Evolutionary conservation across 1,284 basidiomycete genomes (phyloP).

Genomic region (Moesziomyces globuligerus): DNA sequence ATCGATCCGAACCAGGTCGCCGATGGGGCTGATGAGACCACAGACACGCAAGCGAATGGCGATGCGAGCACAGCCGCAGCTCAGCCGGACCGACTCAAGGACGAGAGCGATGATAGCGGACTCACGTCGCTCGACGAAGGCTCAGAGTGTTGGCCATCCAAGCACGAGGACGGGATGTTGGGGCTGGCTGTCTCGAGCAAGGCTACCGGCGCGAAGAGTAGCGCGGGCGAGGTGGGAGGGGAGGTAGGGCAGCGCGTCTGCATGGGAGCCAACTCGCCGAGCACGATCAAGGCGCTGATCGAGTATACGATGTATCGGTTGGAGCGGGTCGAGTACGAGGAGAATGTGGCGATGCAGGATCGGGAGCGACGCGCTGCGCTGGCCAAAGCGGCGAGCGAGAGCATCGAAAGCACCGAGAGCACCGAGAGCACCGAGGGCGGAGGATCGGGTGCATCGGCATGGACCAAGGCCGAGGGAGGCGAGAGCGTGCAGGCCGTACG

Average conservation of each 20-base stretch:
- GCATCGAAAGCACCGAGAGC: not conserved
- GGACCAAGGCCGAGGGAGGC: not conserved
- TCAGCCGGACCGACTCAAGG: slow-evolving; percentile 4
- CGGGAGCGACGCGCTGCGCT: slow-evolving; percentile 18
- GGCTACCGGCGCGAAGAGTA: not conserved
- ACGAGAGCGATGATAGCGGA: slow-evolving; percentile 25
- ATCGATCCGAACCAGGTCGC: slow-evolving; percentile 9
- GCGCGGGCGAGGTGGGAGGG: not conserved
- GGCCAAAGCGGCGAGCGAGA: slow-evolving; percentile 10
- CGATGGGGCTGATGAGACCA: slow-evolving; percentile 3
- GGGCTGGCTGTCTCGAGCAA: slow-evolving; percentile 16
- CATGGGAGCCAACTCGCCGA: slow-evolving; percentile 49
- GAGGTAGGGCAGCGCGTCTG: slow-evolving; percentile 11
- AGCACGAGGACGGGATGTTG: slow-evolving; percentile 3
- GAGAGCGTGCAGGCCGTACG: slow-evolving; percentile 38
- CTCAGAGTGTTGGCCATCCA: too few relatives aligned
- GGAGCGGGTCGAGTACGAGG: slow-evolving; percentile 41
- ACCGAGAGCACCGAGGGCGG: not conserved
- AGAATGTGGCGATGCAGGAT: slow-evolving; percentile 35
- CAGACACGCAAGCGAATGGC: slow-evolving; percentile 2
- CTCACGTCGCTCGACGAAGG: slow-evolving; percentile 34
- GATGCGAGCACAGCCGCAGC: slow-evolving; percentile 1
- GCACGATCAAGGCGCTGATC: slow-evolving; percentile 30
- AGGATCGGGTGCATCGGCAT: not conserved
- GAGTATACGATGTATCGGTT: slow-evolving; percentile 32